A percentile compares a stretch with the other conserved stretches of the same genome.
phyloP scores from a whole-genome alignment of 2,329 filamentous ascomycete genomes.

The Raffaelea arxii region DNA sequence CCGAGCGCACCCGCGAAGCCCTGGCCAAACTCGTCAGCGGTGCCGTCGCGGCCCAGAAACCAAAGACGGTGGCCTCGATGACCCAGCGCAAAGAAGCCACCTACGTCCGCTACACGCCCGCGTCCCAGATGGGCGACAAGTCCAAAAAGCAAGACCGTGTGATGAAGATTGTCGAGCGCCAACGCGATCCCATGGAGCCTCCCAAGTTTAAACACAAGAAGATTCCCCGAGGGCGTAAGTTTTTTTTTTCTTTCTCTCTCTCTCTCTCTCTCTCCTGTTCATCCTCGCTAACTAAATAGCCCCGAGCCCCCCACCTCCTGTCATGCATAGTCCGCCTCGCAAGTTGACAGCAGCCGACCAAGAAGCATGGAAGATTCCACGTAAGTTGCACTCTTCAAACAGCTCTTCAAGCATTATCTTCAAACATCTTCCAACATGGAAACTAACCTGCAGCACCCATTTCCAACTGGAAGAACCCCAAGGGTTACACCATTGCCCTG shows the following conservation, averaged over 20 bases:
- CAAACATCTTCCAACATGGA: neutral
- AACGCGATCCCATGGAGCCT: conserved; percentile 91
- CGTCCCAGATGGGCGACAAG: conserved; percentile 89
- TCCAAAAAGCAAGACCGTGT: conserved; percentile 86
- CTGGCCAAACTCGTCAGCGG: conserved; percentile 73
- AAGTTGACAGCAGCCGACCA: conserved; percentile 96
- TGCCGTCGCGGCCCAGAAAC: conserved; percentile 84
- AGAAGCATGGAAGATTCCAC: conserved; percentile 84
- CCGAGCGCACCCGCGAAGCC: conserved; percentile 81
- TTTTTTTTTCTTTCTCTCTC: neutral
- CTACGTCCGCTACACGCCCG: conserved; percentile 90
- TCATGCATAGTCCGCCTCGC: conserved; percentile 89
- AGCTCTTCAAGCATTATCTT: neutral
- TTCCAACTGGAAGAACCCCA: conserved; percentile 99
- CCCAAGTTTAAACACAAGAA: conserved; percentile 99
- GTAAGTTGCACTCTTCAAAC: conserved; percentile 9
- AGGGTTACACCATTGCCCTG: conserved; percentile 91
- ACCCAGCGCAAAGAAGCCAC: conserved; percentile 76
- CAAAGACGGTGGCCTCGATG: conserved; percentile 76
- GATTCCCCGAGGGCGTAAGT: conserved; percentile 54
- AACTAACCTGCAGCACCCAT: conserved; percentile 55
- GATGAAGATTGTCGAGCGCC: conserved; percentile 95
- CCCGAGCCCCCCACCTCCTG: conserved; percentile 81
- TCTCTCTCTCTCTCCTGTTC: neutral
- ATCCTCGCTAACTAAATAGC: conserved; percentile 22